A percentile compares a stretch with the other conserved stretches of the same genome.
Evolutionary conservation across 345 rosid species (phyloP).

Genomic region (Firmiana major): DNA sequence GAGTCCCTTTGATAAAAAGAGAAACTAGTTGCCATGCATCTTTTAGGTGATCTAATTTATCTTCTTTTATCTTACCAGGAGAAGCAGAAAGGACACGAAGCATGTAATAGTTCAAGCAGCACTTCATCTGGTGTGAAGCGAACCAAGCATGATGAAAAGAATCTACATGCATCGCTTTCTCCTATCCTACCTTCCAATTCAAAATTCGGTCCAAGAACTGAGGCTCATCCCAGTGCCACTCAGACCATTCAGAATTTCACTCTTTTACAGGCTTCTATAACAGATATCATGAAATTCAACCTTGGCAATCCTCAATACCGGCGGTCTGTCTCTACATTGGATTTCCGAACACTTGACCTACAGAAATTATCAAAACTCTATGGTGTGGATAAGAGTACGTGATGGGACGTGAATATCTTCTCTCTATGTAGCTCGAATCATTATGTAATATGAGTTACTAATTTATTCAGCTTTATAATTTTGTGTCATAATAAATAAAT

Average conservation of each 20-base stretch:
- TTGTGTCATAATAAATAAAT: constrained; percentile 7
- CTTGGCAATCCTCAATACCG: constrained; percentile 36
- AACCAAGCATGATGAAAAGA: too few relatives aligned
- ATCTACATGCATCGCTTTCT: too few relatives aligned
- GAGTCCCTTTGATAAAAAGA: too few relatives aligned
- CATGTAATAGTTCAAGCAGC: constrained; percentile 31
- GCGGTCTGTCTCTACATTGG: constrained; percentile 49
- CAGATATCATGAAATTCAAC: constrained; percentile 44
- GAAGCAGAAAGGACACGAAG: constrained; percentile 29
- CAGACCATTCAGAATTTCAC: constrained; percentile 33
- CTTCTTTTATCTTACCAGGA: constrained; percentile 23
- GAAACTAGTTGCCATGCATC: neutral
- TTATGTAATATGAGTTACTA: neutral
- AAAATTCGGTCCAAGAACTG: constrained; percentile 24
- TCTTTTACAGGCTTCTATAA: constrained; percentile 52
- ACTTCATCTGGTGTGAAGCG: constrained; percentile 24
- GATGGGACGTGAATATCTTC: neutral
- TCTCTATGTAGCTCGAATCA: neutral
- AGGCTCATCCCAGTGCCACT: constrained; percentile 52
- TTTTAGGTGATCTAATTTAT: too few relatives aligned
- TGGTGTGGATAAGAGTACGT: neutral
- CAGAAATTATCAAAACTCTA: constrained; percentile 26
- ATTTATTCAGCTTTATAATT: neutral
- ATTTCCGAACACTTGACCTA: constrained; percentile 41
- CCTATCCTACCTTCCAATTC: constrained; percentile 23